Conservation (phyloP, 495 filamentous ascomycete genomes). For the Aspergillus bertholletiae region DNA sequence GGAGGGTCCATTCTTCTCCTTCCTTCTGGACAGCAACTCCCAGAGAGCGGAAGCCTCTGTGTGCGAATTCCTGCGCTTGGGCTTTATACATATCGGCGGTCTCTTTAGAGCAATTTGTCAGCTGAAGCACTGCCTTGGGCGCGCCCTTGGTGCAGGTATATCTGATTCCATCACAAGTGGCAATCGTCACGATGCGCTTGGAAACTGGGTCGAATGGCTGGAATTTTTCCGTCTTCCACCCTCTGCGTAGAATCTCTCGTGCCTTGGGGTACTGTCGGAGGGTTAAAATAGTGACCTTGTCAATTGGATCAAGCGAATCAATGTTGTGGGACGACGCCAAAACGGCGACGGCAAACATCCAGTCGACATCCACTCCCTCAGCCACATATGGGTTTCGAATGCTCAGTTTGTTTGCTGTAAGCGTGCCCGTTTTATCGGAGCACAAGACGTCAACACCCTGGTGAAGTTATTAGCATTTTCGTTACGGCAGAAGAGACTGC, state of each 20-base stretch:
- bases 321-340: constrained; percentile 71
- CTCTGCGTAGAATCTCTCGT: constrained; percentile 57
- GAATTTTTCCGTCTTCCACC: constrained; percentile 68
- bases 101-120: constrained; percentile 59
- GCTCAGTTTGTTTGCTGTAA: constrained; percentile 69
- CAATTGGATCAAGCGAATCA: constrained; percentile 69
- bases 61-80: constrained; percentile 69
- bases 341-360: constrained; percentile 72
- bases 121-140: constrained; percentile 65
- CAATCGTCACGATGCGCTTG: constrained; percentile 66
- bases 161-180: constrained; percentile 55
- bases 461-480: background rate
- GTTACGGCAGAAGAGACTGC: background rate
- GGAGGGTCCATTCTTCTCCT: constrained; percentile 59
- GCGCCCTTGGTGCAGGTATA: constrained; percentile 71
- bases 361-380: constrained; percentile 68
- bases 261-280: constrained; percentile 65
- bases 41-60: constrained; percentile 71
- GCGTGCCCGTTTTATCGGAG: constrained; percentile 83
- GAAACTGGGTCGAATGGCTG: constrained; percentile 73
- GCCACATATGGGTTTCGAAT: constrained; percentile 70
- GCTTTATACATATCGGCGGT: constrained; percentile 56
- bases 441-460: constrained; percentile 92
- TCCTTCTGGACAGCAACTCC: constrained; percentile 66
- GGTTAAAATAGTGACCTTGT: constrained; percentile 68